Evolutionary conservation across 2,329 filamentous ascomycete genomes (phyloP), one percentile per base, ranked within the genome.

Genomic region (Microascus cirrosus): DNA sequence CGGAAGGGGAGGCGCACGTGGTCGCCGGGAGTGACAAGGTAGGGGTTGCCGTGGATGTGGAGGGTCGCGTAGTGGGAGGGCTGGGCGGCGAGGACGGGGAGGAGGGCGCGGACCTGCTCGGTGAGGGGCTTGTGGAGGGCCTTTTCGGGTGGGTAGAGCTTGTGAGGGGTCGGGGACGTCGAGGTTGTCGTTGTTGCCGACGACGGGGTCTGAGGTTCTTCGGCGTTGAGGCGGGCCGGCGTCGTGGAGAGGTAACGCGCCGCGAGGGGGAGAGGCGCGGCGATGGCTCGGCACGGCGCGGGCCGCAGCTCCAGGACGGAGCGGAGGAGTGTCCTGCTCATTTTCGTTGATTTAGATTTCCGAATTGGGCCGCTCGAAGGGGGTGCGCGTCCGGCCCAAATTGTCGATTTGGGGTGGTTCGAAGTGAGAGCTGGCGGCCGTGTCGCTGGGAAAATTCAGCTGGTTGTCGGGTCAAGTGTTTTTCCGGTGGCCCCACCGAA

Each of bases 1-100:
- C 81, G 81, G 76, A 92, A 92, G 6, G 89, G 89, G 56, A 94
- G 82, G 39, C 88, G 87, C 55, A 94, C 72, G 60, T 79, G 77
- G 73, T 94, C 89, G 63, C 89, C 89, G 52, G 79, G 75, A 7
- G 87, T 91, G 63, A 94, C 80, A 35, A 94, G 86, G 75, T 93
- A 94, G 7, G 88, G 87, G 57, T 81, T 83, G 34, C 83, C 87
- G 73, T 94, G 86, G 72, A 95, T 86, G 73, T 91, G 88, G 58
- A 87, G 77, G 53, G 85, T 89, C 67, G 90, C 82, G 77, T 93
- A 94, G 78, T 90, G 87, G 24, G 79, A 76, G 2, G 85, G 82
- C 73, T 94, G 89, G 12, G 85, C 80, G 64, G 80, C 80, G 54
- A 94, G 82, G 53, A 90, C 77, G 1, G 89, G 87, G 34, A 91